These are phyloP conservation scores for Gremmenia infestans DNA, from an alignment of 2,329 filamentous ascomycete genomes.

Conservation along the genomic window DNA sequence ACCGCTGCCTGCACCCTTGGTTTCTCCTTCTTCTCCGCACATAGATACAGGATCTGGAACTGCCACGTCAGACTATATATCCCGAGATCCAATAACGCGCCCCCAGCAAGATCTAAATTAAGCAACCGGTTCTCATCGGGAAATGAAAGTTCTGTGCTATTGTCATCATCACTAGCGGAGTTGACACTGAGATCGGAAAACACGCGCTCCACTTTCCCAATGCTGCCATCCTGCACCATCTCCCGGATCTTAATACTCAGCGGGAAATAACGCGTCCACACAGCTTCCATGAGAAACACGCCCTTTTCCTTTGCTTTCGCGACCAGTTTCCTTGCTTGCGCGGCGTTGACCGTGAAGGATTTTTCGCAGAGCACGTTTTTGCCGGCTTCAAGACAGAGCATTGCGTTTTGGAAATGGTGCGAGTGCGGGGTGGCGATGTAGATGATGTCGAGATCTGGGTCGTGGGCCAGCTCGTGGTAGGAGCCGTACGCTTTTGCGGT, in stretches of 20 bases:
- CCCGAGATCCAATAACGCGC: conserved; percentile 62
- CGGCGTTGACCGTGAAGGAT: conserved; percentile 65
- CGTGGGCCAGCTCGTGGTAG: conserved; percentile 60
- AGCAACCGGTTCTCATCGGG: conserved; percentile 55
- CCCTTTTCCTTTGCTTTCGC: conserved; percentile 57
- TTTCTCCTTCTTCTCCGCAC: conserved; percentile 36
- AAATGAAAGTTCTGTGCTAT: conserved; percentile 32
- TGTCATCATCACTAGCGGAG: conserved; percentile 44
- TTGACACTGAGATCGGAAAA: conserved; percentile 39
- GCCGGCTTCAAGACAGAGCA: conserved; percentile 58
- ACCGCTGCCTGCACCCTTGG: conserved; percentile 55
- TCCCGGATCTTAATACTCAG: conserved; percentile 55
- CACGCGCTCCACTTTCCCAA: conserved; percentile 41
- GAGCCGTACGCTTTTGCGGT: conserved; percentile 60
- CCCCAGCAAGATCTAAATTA: conserved; percentile 63
- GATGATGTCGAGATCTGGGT: conserved; percentile 61
- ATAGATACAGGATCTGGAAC: conserved; percentile 66
- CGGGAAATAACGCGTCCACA: conserved; percentile 69
- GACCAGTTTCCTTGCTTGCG: conserved; percentile 54
- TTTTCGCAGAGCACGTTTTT: conserved; percentile 71
- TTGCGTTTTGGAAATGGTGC: conserved; percentile 67
- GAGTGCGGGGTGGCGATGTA: conserved; percentile 70
- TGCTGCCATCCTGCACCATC: conserved; percentile 34
- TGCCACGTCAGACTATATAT: conserved; percentile 69
- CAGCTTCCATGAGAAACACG: conserved; percentile 59